phyloP scores from a whole-genome alignment of 2,329 filamentous ascomycete genomes.

The Seiridium unicorne region DNA sequence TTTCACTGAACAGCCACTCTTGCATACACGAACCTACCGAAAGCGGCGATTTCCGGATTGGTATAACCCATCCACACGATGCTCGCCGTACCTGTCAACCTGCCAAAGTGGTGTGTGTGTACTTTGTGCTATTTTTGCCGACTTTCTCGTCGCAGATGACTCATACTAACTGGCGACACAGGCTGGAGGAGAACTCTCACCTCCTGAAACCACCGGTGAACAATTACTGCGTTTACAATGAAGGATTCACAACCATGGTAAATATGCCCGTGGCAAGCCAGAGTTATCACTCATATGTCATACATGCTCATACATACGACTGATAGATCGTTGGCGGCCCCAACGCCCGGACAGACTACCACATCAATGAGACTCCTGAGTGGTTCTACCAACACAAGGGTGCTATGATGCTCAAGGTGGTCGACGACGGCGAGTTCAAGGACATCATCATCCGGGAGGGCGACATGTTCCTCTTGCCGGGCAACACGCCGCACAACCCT shows the following conservation, averaged over 20 bases:
- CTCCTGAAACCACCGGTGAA: slow-evolving; percentile 92
- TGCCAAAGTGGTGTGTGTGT: slow-evolving; percentile 52
- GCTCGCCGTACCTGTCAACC: slow-evolving; percentile 39
- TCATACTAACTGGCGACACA: slow-evolving; percentile 31
- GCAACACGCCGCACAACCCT: slow-evolving; percentile 95
- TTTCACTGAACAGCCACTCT: too few species aligned
- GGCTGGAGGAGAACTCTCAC: slow-evolving; percentile 89
- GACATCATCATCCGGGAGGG: slow-evolving; percentile 91
- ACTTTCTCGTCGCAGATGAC: too few species aligned
- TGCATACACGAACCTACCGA: not conserved
- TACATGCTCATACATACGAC: not conserved
- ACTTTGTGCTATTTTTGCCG: too few species aligned
- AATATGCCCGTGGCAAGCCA: slow-evolving; percentile 7
- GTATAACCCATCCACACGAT: not conserved
- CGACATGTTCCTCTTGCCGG: slow-evolving; percentile 87
- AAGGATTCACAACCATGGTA: slow-evolving; percentile 79
- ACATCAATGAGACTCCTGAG: slow-evolving; percentile 94
- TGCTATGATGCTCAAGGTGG: slow-evolving; percentile 89
- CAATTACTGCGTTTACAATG: slow-evolving; percentile 95
- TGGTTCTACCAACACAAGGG: slow-evolving; percentile 98
- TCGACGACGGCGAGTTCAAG: slow-evolving; percentile 70
- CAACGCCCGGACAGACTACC: slow-evolving; percentile 95
- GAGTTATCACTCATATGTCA: not conserved
- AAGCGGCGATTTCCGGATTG: not conserved
- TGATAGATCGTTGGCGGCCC: slow-evolving; percentile 85